Base-by-base conservation (phyloP, 495 filamentous ascomycete species). In the Daldinia caldariorum region DNA sequence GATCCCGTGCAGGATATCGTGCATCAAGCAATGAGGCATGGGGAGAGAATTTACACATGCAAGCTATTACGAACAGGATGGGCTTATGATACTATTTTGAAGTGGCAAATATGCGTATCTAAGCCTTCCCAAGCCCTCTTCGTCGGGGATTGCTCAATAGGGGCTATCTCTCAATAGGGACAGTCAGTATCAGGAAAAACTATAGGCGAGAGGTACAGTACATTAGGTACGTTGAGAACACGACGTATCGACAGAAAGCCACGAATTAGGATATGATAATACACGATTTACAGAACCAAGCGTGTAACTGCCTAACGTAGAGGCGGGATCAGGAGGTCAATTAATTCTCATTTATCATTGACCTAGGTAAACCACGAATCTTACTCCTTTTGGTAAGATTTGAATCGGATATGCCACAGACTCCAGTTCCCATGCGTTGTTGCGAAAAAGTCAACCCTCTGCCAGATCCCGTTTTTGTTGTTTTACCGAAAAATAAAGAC, bases 291-390 rank as follows among this genome's bases (percentile, higher is more conserved):
- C 5, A 35, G 26, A 13, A 58, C 2, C 26, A 35, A 20, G 53
- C 16, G 43, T 39, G 37, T 54, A 31, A 59, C 12, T 35, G 49
- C 38, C 41, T 32, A 53, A 32, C 49, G 9, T 53, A 53, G 6
- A 53, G 49, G 57, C 56, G 62, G 75, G 70, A 77, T 66, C 64
- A 57, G 63, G 60, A 26, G 66, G 67, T 77, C 75, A 73, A 77
- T 77, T 75, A 75, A 75, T 70, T 75, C 70, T 77, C 72, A 75
- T 77, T 77, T 77, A 73, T 77, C 72, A 75, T 77, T 60, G 75
- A 75, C 75, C 72, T 71, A 75, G 43, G 43, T 47, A 47, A 65
- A 66, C 62, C 73, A 70, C 72, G 47, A 71, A 58, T 72, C 66
- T 70, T 70, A 54, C 60, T 65, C 64, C 64, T 37, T 70, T 67